Conservation (phyloP, 495 filamentous ascomycete genomes). For the Trichodelitschia bisporula region DNA sequence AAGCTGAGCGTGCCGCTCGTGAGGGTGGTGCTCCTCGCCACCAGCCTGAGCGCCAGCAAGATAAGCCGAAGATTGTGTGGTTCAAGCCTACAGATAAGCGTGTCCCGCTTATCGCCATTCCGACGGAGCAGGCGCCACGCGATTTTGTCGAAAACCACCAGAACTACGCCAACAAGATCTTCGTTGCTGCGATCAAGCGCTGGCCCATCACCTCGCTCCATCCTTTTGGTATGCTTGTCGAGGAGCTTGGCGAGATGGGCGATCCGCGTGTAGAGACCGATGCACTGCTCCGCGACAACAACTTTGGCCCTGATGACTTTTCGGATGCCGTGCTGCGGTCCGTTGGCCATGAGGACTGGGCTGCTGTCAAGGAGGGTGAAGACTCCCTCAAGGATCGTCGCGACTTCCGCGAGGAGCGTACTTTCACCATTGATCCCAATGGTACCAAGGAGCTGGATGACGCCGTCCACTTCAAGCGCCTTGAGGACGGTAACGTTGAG, state of each 20-base stretch:
- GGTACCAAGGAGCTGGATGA: constrained; percentile 67
- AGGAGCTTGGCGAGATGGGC: constrained; percentile 93
- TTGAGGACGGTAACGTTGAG: constrained; percentile 65
- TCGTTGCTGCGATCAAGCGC: constrained; percentile 95
- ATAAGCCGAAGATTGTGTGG: constrained; percentile 99
- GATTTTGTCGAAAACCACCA: constrained; percentile 98
- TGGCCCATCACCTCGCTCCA: constrained; percentile 99
- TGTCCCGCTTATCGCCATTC: constrained; percentile 91
- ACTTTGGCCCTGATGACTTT: constrained; percentile 94
- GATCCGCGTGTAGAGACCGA: constrained; percentile 93
- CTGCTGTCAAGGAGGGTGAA: constrained; percentile 58
- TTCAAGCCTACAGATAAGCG: constrained; percentile 99
- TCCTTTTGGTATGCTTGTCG: constrained; percentile 90
- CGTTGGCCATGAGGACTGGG: constrained; percentile 80
- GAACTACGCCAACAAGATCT: constrained; percentile 89
- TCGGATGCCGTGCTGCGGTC: constrained; percentile 86
- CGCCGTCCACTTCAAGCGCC: constrained; percentile 70
- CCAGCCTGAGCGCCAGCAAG: constrained; percentile 64
- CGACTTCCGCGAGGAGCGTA: constrained; percentile 74
- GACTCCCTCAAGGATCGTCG: constrained; percentile 48
- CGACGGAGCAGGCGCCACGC: constrained; percentile 87
- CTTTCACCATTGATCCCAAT: constrained; percentile 77
- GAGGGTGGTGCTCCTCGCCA: constrained; percentile 62
- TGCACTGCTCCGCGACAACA: constrained; percentile 90
- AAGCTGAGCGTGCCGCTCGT: constrained; percentile 78